Conservation (phyloP, 257 asterid species). For the Primulina tabacum region DNA sequence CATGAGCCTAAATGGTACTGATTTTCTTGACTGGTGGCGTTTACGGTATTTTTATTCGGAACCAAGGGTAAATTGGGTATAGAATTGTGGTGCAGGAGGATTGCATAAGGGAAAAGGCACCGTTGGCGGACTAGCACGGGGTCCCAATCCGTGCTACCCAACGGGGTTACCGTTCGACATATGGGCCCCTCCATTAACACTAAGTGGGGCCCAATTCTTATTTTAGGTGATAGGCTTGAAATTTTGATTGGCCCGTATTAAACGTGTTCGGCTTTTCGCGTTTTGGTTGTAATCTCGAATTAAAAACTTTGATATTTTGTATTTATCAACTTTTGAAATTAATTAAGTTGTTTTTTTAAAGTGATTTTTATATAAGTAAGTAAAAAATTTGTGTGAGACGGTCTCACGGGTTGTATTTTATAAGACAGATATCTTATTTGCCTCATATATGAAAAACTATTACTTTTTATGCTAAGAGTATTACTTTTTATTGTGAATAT, state of each 20-base stretch:
- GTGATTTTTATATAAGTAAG: not conserved
- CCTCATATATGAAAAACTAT: no score
- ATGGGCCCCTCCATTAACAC: slow-evolving; percentile 35
- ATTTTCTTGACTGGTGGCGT: slow-evolving; percentile 22
- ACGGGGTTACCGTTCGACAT: slow-evolving; percentile 60
- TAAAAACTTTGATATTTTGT: not conserved
- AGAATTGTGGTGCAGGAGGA: slow-evolving; percentile 25
- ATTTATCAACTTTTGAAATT: not conserved
- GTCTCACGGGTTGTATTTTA: no score
- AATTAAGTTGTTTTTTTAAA: not conserved
- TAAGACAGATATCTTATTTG: no score
- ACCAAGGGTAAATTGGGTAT: slow-evolving; percentile 26
- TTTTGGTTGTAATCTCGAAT: slow-evolving; percentile 10
- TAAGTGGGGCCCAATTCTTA: slow-evolving; percentile 29
- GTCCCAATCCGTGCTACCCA: slow-evolving; percentile 45
- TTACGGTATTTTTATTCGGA: not conserved
- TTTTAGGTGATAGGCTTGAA: slow-evolving; percentile 16
- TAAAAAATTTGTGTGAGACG: no score
- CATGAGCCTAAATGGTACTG: not conserved
- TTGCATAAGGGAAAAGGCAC: slow-evolving; percentile 29
- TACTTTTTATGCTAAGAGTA: no score
- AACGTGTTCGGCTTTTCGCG: not conserved
- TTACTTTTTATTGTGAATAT: no score
- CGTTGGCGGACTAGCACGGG: slow-evolving; percentile 26
- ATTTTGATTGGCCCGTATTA: slow-evolving; percentile 5